Conservation (phyloP, 805 yeast genomes). For the Ogataea pignaliae region DNA sequence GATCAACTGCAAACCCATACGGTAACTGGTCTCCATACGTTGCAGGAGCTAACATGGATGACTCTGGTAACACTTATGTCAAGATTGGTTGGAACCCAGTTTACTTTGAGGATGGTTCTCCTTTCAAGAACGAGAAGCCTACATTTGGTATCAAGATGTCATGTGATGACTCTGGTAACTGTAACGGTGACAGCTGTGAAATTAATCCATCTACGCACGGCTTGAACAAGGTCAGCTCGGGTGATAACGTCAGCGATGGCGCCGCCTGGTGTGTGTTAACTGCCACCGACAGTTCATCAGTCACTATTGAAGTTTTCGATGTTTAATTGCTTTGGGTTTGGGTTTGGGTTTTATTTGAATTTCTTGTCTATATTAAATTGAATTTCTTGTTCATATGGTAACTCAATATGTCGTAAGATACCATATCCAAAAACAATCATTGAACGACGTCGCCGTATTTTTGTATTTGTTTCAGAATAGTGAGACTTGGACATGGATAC, state of each 20-base stretch:
- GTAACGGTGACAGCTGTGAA: slow-evolving; percentile 76
- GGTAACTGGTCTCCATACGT: slow-evolving; percentile 96
- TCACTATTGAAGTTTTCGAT: slow-evolving; percentile 68
- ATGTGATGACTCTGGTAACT: slow-evolving; percentile 65
- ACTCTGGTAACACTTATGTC: slow-evolving; percentile 63
- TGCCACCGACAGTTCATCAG: slow-evolving; percentile 57
- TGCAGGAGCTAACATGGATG: slow-evolving; percentile 84
- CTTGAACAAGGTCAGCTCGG: slow-evolving; percentile 47
- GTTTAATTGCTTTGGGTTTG: slow-evolving; percentile 8
- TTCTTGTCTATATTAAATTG: neutral
- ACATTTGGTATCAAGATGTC: slow-evolving; percentile 66
- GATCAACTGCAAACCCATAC: slow-evolving; percentile 55
- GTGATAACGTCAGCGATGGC: slow-evolving; percentile 39
- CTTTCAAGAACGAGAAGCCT: slow-evolving; percentile 55
- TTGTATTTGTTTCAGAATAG: neutral
- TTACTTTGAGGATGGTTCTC: slow-evolving; percentile 55
- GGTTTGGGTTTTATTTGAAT: neutral
- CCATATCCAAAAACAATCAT: too few relatives aligned
- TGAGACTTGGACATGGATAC: neutral
- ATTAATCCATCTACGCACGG: slow-evolving; percentile 68
- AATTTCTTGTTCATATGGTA: neutral
- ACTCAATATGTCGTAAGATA: neutral
- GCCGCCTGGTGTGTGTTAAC: slow-evolving; percentile 85
- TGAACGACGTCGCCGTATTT: neutral
- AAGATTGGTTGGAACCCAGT: slow-evolving; percentile 92